Percentiles rank a stretch among this genome's conserved stretches.
Evolutionary conservation across 2,329 filamentous ascomycete species (phyloP).

Genomic region (Aureobasidium sp.): DNA sequence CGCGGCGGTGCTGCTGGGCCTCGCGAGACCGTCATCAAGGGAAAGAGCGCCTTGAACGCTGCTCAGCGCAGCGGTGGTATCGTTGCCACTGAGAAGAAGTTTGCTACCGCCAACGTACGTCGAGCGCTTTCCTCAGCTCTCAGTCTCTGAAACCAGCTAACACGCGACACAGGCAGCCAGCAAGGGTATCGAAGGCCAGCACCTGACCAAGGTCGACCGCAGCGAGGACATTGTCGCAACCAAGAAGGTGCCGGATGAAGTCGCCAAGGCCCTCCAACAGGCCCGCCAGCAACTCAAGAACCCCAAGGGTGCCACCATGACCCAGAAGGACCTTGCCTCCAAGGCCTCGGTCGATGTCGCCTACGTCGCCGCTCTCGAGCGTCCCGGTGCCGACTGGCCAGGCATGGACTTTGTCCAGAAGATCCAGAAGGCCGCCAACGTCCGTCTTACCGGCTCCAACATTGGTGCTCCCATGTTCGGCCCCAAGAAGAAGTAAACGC

Average conservation of each 20-base stretch:
- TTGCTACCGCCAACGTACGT: slow-evolving; percentile 70
- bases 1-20: slow-evolving; percentile 58
- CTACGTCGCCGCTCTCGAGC: slow-evolving; percentile 79
- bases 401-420: slow-evolving; percentile 83
- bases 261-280: slow-evolving; percentile 76
- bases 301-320: slow-evolving; percentile 66
- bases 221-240: slow-evolving; percentile 96
- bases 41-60: slow-evolving; percentile 79
- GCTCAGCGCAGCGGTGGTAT: slow-evolving; percentile 73
- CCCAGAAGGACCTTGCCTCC: slow-evolving; percentile 78
- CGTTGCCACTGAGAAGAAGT: slow-evolving; percentile 90
- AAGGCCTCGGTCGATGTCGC: slow-evolving; percentile 82
- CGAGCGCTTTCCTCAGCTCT: neutral
- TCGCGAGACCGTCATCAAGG: slow-evolving; percentile 83
- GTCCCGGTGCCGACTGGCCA: slow-evolving; percentile 68
- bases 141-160: slow-evolving; percentile 35
- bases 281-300: slow-evolving; percentile 75
- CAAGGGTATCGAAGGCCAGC: slow-evolving; percentile 67
- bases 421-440: slow-evolving; percentile 55
- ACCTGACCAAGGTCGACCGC: slow-evolving; percentile 95
- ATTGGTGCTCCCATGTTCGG: slow-evolving; percentile 78
- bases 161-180: slow-evolving; percentile 28
- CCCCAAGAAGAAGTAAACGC: slow-evolving; percentile 57
- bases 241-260: slow-evolving; percentile 75
- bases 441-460: slow-evolving; percentile 30